Conservation (phyloP, 1,139 yeast genomes). For the Nakaseomyces kungkrabaensis region DNA sequence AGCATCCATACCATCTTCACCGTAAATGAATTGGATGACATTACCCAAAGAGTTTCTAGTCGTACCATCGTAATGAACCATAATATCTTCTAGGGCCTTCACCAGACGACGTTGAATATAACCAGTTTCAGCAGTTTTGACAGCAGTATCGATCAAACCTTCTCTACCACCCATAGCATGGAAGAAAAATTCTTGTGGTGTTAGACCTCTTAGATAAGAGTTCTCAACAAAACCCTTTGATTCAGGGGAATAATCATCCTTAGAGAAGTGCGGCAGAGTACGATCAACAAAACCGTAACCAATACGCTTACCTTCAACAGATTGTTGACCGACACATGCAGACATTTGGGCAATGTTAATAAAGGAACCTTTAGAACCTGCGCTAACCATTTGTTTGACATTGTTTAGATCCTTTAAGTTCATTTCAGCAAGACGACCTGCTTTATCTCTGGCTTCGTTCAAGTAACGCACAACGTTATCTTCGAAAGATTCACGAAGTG, state of each 20-base stretch:
- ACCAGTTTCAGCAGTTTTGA: constrained; percentile 98
- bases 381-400: constrained; percentile 97
- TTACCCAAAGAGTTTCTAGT: constrained; percentile 97
- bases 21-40: constrained; percentile 89
- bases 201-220: constrained; percentile 91
- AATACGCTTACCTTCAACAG: constrained; percentile 99
- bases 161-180: constrained; percentile 99
- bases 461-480: constrained; percentile 91
- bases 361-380: constrained; percentile 98
- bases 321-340: constrained; percentile 99
- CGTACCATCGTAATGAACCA: constrained; percentile 98
- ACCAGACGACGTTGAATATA: constrained; percentile 98
- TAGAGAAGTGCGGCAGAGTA: constrained; percentile 93
- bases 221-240: constrained; percentile 97
- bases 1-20: constrained; percentile 99
- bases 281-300: constrained; percentile 96
- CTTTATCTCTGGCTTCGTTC: constrained; percentile 98
- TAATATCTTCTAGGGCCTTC: constrained; percentile 95
- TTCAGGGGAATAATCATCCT: constrained; percentile 97
- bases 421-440: constrained; percentile 97
- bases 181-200: constrained; percentile 98
- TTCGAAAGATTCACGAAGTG: constrained; percentile 95
- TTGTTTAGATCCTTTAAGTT: constrained; percentile 88
- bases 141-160: constrained; percentile 98
- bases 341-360: constrained; percentile 99